Base-by-base conservation (phyloP, 129 eudicot genomes). In the Logfia minima region DNA sequence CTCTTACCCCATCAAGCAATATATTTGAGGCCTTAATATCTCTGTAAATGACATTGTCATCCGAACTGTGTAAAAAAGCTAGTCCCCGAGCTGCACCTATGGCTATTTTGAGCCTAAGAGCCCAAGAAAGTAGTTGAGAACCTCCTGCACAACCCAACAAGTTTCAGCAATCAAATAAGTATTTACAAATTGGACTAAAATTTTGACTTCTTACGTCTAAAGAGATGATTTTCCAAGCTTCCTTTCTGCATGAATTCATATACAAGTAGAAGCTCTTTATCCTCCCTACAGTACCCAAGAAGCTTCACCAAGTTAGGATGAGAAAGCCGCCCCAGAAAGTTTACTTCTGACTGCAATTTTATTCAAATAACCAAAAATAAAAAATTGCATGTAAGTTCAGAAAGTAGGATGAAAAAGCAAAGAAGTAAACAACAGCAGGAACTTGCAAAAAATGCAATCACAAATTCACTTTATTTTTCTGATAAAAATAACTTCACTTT, bases 221-320 rank as follows among this genome's bases (percentile, higher is more conserved):
- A 92, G 7, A 92, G 92, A 88, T 92, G 96, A 75, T 92, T 92
- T 83, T 92, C 98, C 74, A 92, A 82, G 79, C 93, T 90, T 75
- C 98, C 98, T 53, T 82, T 92, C 51, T 70, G 96, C 91, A 92
- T 70, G 81, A 86, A 92, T 71, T 92, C 98, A 19, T 92, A 92
- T 6, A 92, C 98, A 65, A 92, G 98, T 72, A 92, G 80, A 58
- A 92, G 86, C 26, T 92, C 98, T 80, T 29, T 79, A 75, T 89
- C 91, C 68, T 92, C 98, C 87, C 82, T 84, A 77, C 98, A 92
- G 76, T 92, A 92, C 79, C 98, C 98, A 78, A 92, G 74, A 64
- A 92, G 85, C 87, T 77, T 92, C 63, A 92, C 98, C 85, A 92
- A 23, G 82, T 92, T 89, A 32, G 98, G 98, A 84, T 92, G 98